These are phyloP conservation scores for Aspergillus pseudoglaucus DNA, from an alignment of 2,329 filamentous ascomycete genomes.

Conservation along the genomic window DNA sequence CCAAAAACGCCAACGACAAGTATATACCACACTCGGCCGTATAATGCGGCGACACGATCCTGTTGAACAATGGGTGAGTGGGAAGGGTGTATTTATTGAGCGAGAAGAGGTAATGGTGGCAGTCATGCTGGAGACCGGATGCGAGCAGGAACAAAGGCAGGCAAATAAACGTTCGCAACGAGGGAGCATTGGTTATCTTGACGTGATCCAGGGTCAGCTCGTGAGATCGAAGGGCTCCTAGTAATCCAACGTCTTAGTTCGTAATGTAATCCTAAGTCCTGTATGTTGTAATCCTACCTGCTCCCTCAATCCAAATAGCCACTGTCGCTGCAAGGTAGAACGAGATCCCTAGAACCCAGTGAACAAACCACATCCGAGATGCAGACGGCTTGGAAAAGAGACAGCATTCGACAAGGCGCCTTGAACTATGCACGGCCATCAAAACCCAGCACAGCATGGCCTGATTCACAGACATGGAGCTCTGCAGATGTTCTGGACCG, in stretches of 20 bases:
- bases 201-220: slow-evolving; percentile 29
- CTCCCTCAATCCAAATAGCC: slow-evolving; percentile 78
- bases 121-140: slow-evolving; percentile 67
- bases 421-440: slow-evolving; percentile 66
- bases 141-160: slow-evolving; percentile 62
- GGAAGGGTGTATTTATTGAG: slow-evolving; percentile 81
- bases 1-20: slow-evolving; percentile 64
- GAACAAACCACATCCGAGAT: slow-evolving; percentile 76
- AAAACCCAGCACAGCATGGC: slow-evolving; percentile 62
- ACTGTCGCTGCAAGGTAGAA: slow-evolving; percentile 72
- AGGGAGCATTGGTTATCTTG: slow-evolving; percentile 34
- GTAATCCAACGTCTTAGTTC: slow-evolving; percentile 2
- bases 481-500: slow-evolving; percentile 25
- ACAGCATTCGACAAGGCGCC: slow-evolving; percentile 71
- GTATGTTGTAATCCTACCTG: slow-evolving; percentile 45
- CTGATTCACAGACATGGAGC: slow-evolving; percentile 56
- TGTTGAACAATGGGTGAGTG: slow-evolving; percentile 61
- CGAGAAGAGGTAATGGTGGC: slow-evolving; percentile 62
- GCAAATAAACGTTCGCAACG: slow-evolving; percentile 49
- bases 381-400: slow-evolving; percentile 58
- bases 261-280: background rate
- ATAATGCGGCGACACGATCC: slow-evolving; percentile 81
- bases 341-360: slow-evolving; percentile 70
- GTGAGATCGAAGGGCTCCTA: slow-evolving; percentile 29
- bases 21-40: slow-evolving; percentile 83